These are phyloP conservation scores for Dryadomyces quercivorus DNA, from an alignment of 2,329 filamentous ascomycete species.

Conservation along the genomic window DNA sequence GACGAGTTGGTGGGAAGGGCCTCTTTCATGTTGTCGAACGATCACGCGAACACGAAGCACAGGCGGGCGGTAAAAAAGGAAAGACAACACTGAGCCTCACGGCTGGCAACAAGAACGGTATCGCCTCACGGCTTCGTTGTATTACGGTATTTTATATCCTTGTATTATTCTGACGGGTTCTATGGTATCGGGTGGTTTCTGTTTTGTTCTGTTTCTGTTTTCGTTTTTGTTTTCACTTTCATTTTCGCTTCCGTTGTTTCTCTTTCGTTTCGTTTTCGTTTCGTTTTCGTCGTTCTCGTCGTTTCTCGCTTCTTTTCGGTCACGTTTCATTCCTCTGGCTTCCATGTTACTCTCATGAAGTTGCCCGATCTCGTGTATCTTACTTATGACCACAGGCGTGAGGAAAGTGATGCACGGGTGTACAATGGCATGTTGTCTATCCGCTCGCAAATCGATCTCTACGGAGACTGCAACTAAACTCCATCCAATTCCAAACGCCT, in stretches of 20 bases:
- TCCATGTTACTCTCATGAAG: too few species aligned
- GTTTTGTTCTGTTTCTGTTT: neutral
- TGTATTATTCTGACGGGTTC: neutral
- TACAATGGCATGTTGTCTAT: too few species aligned
- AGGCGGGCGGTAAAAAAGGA: slow-evolving; percentile 2
- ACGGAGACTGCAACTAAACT: too few species aligned
- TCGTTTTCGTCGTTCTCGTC: neutral
- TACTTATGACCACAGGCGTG: too few species aligned
- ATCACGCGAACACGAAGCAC: neutral
- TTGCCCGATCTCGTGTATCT: too few species aligned
- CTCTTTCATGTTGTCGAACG: neutral
- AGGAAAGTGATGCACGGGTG: too few species aligned
- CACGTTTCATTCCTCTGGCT: too few species aligned
- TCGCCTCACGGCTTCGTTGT: slow-evolving; percentile 18
- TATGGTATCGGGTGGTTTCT: neutral
- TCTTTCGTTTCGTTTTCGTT: neutral
- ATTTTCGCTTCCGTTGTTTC: neutral
- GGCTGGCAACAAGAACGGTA: slow-evolving; percentile 18
- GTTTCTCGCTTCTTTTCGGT: neutral
- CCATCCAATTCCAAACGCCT: too few species aligned
- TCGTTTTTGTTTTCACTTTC: too few species aligned
- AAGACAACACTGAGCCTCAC: slow-evolving; percentile 17
- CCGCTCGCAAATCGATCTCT: too few species aligned
- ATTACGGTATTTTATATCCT: slow-evolving; percentile 1
- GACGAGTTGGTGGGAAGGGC: neutral